These are phyloP conservation scores for Globisporangium lucens DNA, from an alignment of 352 stramenopile species.

Conservation along the genomic window DNA sequence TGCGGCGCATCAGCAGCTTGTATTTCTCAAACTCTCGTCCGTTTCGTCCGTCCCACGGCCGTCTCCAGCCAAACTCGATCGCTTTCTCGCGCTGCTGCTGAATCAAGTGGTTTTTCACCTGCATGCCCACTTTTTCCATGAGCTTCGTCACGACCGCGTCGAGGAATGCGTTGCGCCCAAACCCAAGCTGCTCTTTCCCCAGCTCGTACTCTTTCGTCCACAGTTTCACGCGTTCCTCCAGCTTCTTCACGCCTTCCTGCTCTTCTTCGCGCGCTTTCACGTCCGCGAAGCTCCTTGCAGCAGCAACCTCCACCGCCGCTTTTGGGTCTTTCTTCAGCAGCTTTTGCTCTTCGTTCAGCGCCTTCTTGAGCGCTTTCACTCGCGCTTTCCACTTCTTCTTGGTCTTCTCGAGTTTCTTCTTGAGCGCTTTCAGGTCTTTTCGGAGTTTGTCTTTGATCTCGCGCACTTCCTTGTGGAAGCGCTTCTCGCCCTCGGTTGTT, in stretches of 20 bases:
- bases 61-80: conserved; percentile 49
- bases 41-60: conserved; percentile 63
- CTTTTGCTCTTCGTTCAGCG: conserved; percentile 24
- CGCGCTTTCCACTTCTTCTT: conserved; percentile 26
- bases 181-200: conserved; percentile 39
- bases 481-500: conserved; percentile 57
- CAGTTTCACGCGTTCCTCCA: conserved; percentile 36
- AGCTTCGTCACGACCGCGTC: conserved; percentile 57
- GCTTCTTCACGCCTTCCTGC: conserved; percentile 31
- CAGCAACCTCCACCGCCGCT: conserved; percentile 5
- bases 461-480: conserved; percentile 59
- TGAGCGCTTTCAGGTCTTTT: conserved; percentile 30
- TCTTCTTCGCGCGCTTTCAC: conserved; percentile 35
- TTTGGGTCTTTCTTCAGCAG: conserved; percentile 15
- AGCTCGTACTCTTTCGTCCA: conserved; percentile 40
- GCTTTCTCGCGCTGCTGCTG: conserved; percentile 61
- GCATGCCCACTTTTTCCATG: conserved; percentile 43
- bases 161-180: conserved; percentile 54
- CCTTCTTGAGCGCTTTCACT: conserved; percentile 15
- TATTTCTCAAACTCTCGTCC: conserved; percentile 61
- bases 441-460: conserved; percentile 43
- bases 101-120: conserved; percentile 52
- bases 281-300: conserved; percentile 29
- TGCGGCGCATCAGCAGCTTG: conserved; percentile 42
- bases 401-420: conserved; percentile 36